Conservation (phyloP, 2,329 filamentous ascomycete genomes). For the Cordyceps militaris region DNA sequence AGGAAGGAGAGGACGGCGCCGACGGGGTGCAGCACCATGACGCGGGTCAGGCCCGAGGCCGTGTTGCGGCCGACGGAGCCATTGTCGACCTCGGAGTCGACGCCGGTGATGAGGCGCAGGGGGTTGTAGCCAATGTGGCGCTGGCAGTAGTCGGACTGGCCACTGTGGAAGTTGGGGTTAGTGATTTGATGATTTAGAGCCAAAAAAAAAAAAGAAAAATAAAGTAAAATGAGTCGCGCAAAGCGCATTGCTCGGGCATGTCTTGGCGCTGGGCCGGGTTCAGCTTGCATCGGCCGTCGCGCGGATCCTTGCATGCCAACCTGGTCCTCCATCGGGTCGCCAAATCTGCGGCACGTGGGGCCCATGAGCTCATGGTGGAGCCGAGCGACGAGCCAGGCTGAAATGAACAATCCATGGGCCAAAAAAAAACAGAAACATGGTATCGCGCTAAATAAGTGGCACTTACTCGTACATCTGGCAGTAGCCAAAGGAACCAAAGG, state of each 20-base stretch:
- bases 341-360: not conserved
- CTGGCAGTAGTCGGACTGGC: conserved; percentile 41
- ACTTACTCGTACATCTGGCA: conserved; percentile 28
- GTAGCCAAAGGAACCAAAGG: conserved; percentile 56
- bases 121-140: conserved; percentile 49
- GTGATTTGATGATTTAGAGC: not conserved
- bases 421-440: not conserved
- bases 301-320: too few species aligned
- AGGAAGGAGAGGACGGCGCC: conserved; percentile 50
- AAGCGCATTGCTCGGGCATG: not conserved
- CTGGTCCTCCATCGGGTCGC: too few species aligned
- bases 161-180: conserved; percentile 18
- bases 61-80: conserved; percentile 36
- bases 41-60: conserved; percentile 44
- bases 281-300: not conserved
- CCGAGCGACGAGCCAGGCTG: not conserved
- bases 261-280: not conserved
- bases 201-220: too few species aligned
- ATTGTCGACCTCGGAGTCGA: conserved; percentile 32
- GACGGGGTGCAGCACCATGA: conserved; percentile 57
- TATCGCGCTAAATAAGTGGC: not conserved
- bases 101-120: conserved; percentile 33
- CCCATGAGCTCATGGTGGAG: conserved; percentile 9
- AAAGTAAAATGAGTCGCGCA: not conserved
- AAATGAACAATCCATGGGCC: not conserved